Evolutionary conservation across 345 rosid species (phyloP).

Genomic region (Citrus medica): DNA sequence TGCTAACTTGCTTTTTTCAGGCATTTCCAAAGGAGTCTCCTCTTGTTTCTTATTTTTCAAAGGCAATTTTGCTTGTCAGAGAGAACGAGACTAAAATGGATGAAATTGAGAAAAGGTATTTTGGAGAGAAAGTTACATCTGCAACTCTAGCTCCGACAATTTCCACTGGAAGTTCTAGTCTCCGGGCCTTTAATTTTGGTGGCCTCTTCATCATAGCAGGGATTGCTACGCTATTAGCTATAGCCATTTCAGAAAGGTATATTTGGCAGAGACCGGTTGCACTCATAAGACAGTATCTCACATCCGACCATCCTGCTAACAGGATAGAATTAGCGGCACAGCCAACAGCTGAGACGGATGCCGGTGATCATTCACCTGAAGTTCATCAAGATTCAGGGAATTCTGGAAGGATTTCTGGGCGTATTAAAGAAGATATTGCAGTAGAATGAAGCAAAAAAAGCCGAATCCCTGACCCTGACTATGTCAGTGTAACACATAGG

Average conservation of each 20-base stretch:
- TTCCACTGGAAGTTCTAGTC: slow-evolving; percentile 1
- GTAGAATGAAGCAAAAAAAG: neutral
- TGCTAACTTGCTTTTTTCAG: neutral
- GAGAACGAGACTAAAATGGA: slow-evolving; percentile 8
- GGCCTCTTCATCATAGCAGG: slow-evolving; percentile 28
- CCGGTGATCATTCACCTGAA: neutral
- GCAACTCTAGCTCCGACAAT: neutral
- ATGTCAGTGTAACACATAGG: no score
- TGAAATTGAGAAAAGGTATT: neutral
- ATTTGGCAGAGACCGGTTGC: neutral
- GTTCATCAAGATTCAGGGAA: neutral
- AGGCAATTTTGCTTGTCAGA: slow-evolving; percentile 19
- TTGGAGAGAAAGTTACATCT: neutral
- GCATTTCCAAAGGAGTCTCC: slow-evolving; percentile 22
- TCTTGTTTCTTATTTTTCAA: slow-evolving; percentile 18
- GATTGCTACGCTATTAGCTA: slow-evolving; percentile 1
- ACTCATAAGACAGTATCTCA: neutral
- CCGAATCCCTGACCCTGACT: no score
- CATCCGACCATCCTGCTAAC: neutral
- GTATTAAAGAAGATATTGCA: neutral
- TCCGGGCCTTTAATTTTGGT: slow-evolving; percentile 13
- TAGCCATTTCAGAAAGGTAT: neutral
- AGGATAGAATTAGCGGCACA: neutral
- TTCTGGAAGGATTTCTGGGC: neutral
- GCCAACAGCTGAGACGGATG: neutral